These are phyloP conservation scores for Coemansia guatemalensis DNA, from an alignment of 192 early-diverging fungal genomes.

Conservation along the genomic window DNA sequence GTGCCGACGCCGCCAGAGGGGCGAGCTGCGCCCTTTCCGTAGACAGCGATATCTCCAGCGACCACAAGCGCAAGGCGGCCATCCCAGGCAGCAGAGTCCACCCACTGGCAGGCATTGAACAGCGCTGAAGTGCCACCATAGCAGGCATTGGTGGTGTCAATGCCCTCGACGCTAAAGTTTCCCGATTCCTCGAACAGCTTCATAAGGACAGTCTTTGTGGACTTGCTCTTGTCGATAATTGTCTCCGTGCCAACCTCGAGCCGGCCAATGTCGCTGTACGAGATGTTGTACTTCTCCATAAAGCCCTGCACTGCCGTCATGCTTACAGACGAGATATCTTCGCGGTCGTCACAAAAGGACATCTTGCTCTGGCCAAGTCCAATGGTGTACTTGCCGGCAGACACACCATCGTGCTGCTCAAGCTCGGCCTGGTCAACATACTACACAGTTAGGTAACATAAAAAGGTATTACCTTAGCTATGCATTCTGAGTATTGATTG, in stretches of 20 bases:
- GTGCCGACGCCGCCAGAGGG: conserved; percentile 94
- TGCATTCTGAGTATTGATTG: background rate
- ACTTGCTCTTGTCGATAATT: conserved; percentile 99
- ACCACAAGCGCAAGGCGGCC: conserved; percentile 88
- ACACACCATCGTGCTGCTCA: conserved; percentile 90
- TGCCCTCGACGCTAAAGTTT: conserved; percentile 93
- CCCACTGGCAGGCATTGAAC: conserved; percentile 97
- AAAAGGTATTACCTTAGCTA: background rate
- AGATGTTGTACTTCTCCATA: conserved; percentile 90
- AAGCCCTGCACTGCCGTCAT: conserved; percentile 82
- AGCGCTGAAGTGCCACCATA: conserved; percentile 97
- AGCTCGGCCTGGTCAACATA: conserved; percentile 48
- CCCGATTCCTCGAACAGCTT: conserved; percentile 86
- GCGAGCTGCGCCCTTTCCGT: conserved; percentile 86
- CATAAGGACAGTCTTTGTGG: conserved; percentile 97
- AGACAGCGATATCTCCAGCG: conserved; percentile 96
- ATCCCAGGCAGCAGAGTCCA: conserved; percentile 92
- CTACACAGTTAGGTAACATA: conserved; percentile 6
- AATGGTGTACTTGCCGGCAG: conserved; percentile 97
- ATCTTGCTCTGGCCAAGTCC: conserved; percentile 95
- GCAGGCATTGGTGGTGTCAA: conserved; percentile 99
- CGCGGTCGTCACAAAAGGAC: conserved; percentile 94
- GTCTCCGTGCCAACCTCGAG: conserved; percentile 99
- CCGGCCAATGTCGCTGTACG: conserved; percentile 83
- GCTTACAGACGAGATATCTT: conserved; percentile 57